phyloP scores from a whole-genome alignment of 164 flowering plant species.

The Annona squamosa region DNA sequence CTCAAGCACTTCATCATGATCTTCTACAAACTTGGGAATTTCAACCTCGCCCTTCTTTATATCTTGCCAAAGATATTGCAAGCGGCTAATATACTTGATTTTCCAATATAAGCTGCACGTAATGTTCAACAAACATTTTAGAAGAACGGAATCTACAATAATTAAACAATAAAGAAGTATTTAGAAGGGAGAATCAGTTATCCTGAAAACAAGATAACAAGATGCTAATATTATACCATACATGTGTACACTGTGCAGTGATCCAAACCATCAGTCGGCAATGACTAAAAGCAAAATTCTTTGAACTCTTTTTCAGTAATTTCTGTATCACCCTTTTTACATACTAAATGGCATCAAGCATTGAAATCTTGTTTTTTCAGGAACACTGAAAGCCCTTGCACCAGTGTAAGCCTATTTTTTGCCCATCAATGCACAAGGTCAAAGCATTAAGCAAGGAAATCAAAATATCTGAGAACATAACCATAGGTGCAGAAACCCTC shows the following conservation, averaged over 20 bases:
- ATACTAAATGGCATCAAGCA: no score
- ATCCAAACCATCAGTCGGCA: neutral
- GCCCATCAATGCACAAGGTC: no score
- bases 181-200: neutral
- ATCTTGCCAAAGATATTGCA: slow-evolving; percentile 91
- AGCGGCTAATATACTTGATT: slow-evolving; percentile 80
- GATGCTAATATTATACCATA: neutral
- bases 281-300: neutral
- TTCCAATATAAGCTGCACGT: slow-evolving; percentile 74
- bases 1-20: slow-evolving; percentile 79
- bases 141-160: neutral
- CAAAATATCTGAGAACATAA: no score
- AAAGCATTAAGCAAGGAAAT: no score
- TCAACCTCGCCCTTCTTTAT: slow-evolving; percentile 74
- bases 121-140: neutral
- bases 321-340: no score
- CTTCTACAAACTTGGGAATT: slow-evolving; percentile 83
- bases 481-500: no score
- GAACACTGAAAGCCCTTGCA: no score
- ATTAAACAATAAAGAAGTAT: neutral
- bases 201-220: no score
- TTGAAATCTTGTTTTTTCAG: no score
- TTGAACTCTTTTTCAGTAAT: no score
- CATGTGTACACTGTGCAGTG: neutral
- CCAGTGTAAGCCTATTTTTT: no score